These are phyloP conservation scores for Metarhizium humberi DNA, from an alignment of 2,329 filamentous ascomycete species.

Conservation along the genomic window DNA sequence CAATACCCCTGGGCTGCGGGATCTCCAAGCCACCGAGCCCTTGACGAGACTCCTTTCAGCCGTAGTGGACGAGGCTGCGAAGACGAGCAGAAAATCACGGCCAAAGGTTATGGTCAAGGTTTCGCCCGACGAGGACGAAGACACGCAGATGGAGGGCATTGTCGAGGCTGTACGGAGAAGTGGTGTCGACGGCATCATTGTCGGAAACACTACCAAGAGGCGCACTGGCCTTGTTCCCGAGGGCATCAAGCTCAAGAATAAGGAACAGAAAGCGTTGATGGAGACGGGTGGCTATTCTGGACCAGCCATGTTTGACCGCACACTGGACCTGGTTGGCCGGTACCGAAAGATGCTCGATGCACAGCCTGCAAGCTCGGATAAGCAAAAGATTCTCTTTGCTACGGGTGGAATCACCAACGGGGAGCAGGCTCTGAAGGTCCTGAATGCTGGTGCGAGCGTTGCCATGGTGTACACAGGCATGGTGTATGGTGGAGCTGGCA, in stretches of 20 bases:
- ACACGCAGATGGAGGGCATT: slow-evolving; percentile 78
- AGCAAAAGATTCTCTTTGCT: slow-evolving; percentile 78
- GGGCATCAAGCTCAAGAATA: slow-evolving; percentile 52
- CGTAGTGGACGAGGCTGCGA: slow-evolving; percentile 70
- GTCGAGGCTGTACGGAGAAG: slow-evolving; percentile 74
- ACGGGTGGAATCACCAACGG: slow-evolving; percentile 90
- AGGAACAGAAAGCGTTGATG: slow-evolving; percentile 58
- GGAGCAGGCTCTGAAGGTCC: slow-evolving; percentile 67
- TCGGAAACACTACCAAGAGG: slow-evolving; percentile 92
- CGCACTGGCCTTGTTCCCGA: slow-evolving; percentile 61
- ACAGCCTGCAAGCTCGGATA: slow-evolving; percentile 21
- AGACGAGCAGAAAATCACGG: slow-evolving; percentile 59
- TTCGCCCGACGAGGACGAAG: slow-evolving; percentile 85
- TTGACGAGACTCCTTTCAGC: slow-evolving; percentile 71
- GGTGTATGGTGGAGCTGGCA: slow-evolving; percentile 56
- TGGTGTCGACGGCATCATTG: slow-evolving; percentile 90
- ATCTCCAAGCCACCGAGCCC: slow-evolving; percentile 76
- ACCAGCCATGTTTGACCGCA: slow-evolving; percentile 77
- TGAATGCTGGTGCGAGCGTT: slow-evolving; percentile 83
- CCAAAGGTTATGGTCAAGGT: slow-evolving; percentile 89
- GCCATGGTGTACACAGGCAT: slow-evolving; percentile 84
- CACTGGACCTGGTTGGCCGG: slow-evolving; percentile 65
- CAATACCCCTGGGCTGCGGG: slow-evolving; percentile 85
- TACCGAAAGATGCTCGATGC: slow-evolving; percentile 65
- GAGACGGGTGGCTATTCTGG: slow-evolving; percentile 88